These are phyloP conservation scores for Papiliotrema flavescens DNA, from an alignment of 1,284 basidiomycete genomes.

Conservation along the genomic window DNA sequence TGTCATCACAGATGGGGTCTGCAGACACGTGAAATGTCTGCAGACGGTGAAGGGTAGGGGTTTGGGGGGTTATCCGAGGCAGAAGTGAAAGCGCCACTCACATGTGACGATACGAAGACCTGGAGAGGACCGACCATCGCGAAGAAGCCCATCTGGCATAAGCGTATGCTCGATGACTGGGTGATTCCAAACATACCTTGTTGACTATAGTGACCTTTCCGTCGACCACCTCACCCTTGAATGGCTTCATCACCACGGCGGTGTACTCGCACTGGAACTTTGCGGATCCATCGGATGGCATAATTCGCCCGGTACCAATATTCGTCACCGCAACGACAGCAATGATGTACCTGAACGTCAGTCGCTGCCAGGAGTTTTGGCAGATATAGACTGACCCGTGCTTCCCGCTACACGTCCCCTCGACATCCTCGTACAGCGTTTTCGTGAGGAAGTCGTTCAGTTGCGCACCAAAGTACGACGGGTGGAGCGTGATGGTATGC, in stretches of 20 bases:
- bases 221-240: constrained; percentile 98
- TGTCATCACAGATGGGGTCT: constrained; percentile 19
- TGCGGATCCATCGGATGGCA: constrained; percentile 88
- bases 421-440: constrained; percentile 92
- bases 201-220: constrained; percentile 94
- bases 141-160: constrained; percentile 88
- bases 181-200: constrained; percentile 74
- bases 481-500: constrained; percentile 92
- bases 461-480: constrained; percentile 94
- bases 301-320: constrained; percentile 85
- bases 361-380: neutral
- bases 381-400: constrained; percentile 58
- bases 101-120: constrained; percentile 92
- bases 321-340: constrained; percentile 86
- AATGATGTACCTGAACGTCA: constrained; percentile 74
- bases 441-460: constrained; percentile 89
- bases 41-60: constrained; percentile 1
- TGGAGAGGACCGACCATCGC: constrained; percentile 90
- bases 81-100: constrained; percentile 49
- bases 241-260: constrained; percentile 94
- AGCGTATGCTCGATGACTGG: no score
- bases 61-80: neutral
- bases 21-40: constrained; percentile 1
- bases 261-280: constrained; percentile 88
- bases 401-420: constrained; percentile 93